These are phyloP conservation scores for Dianthus caryophyllus DNA, from an alignment of 148 eudicot genomes.

Conservation along the genomic window DNA sequence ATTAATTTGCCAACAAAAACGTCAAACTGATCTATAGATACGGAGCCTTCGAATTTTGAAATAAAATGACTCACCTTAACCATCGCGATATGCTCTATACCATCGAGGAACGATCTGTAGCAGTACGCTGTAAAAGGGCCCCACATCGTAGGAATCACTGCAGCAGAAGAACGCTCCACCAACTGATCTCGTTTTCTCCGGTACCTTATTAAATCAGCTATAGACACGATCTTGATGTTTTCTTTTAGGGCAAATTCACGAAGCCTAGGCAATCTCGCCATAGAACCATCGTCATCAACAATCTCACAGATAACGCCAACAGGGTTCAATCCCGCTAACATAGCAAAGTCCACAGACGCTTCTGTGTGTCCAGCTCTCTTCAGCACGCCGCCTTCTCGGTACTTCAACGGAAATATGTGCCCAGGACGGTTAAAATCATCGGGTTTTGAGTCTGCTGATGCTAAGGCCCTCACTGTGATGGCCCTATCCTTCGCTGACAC, in stretches of 20 bases:
- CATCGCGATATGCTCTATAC: constrained; percentile 92
- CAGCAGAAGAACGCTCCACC: constrained; percentile 67
- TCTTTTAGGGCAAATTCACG: constrained; percentile 59
- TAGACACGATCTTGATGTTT: constrained; percentile 72
- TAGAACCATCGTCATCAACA: constrained; percentile 96
- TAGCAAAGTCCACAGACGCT: constrained; percentile 80
- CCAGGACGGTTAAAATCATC: constrained; percentile 93
- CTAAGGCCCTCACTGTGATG: constrained; percentile 65
- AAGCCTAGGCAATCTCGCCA: constrained; percentile 89
- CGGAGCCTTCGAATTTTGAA: neutral
- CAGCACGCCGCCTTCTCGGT: constrained; percentile 86
- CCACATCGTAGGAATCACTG: constrained; percentile 82
- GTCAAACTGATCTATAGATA: neutral
- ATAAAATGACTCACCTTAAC: constrained; percentile 55
- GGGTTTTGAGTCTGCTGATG: constrained; percentile 72
- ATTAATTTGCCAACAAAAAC: constrained; percentile 17
- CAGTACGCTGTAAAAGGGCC: constrained; percentile 82
- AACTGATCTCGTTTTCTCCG: constrained; percentile 76
- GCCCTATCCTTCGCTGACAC: constrained; percentile 88
- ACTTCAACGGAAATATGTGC: constrained; percentile 89
- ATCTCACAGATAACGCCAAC: constrained; percentile 85
- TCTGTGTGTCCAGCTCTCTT: constrained; percentile 98
- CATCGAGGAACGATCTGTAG: constrained; percentile 73
- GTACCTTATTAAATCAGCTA: constrained; percentile 87
- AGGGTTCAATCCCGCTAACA: constrained; percentile 78